Percentiles rank a stretch among this genome's conserved stretches.
Conservation (phyloP, 345 rosid genomes). For the Ricinus communis region DNA sequence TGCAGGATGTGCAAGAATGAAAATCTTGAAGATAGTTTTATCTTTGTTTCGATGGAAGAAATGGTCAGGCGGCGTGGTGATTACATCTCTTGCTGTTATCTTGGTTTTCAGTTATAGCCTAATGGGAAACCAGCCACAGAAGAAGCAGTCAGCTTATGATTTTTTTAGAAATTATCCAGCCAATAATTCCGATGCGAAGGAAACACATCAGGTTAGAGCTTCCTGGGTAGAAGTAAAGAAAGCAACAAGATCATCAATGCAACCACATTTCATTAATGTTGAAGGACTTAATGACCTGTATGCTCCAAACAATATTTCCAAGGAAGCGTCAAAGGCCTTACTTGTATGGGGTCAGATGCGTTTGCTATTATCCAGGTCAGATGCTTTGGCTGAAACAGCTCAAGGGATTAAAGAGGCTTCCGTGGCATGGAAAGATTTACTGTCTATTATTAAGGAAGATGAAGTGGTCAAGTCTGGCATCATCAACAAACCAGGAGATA, state of each 20-base stretch:
- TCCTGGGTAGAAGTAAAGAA: conserved; percentile 27
- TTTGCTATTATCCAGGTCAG: conserved; percentile 58
- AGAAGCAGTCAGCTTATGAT: conserved; percentile 47
- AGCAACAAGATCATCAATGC: conserved; percentile 17
- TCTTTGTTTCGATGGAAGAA: conserved; percentile 55
- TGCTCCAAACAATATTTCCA: conserved; percentile 43
- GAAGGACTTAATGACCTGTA: conserved; percentile 63
- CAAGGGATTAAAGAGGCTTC: conserved; percentile 84
- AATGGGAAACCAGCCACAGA: conserved; percentile 36
- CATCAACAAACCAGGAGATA: conserved; percentile 23
- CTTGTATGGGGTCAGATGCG: conserved; percentile 73
- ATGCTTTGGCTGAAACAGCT: conserved; percentile 71
- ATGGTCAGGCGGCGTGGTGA: conserved; percentile 73
- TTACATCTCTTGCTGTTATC: conserved; percentile 53
- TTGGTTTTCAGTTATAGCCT: conserved; percentile 53
- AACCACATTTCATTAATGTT: background rate
- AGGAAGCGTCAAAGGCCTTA: conserved; percentile 43
- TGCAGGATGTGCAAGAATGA: conserved; percentile 16
- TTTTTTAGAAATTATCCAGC: conserved; percentile 42
- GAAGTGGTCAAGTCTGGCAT: conserved; percentile 23
- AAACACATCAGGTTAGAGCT: conserved; percentile 19
- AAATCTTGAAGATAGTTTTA: conserved; percentile 32
- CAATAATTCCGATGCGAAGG: conserved; percentile 26
- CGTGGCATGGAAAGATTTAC: conserved; percentile 54
- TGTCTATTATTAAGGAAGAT: conserved; percentile 35